These are phyloP conservation scores for Austroboletus olivaceoglutinosus DNA, from an alignment of 1,284 basidiomycete genomes.

Conservation along the genomic window DNA sequence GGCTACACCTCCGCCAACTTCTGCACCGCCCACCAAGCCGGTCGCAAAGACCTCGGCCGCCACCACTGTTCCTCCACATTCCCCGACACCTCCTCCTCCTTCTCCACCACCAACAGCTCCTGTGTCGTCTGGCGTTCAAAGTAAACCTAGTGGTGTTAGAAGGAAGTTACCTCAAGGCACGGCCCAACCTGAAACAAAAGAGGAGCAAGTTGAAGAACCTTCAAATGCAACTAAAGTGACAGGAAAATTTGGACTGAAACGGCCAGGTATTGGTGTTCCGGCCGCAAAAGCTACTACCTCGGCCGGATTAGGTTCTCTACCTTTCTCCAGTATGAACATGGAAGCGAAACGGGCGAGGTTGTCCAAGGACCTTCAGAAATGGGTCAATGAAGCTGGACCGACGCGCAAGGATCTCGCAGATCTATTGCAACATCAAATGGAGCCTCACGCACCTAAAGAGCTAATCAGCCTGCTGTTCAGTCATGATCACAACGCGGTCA, in stretches of 20 bases:
- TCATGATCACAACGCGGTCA: slow-evolving; percentile 93
- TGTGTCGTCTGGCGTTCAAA: slow-evolving; percentile 34
- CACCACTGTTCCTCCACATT: slow-evolving; percentile 11
- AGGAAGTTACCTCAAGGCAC: slow-evolving; percentile 69
- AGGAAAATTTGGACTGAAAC: slow-evolving; percentile 51
- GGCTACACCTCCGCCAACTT: slow-evolving; percentile 27
- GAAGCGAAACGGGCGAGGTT: slow-evolving; percentile 76
- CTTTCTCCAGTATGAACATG: slow-evolving; percentile 68
- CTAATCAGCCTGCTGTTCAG: slow-evolving; percentile 86
- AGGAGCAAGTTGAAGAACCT: slow-evolving; percentile 53
- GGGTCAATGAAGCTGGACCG: slow-evolving; percentile 82
- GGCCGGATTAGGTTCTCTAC: slow-evolving; percentile 37
- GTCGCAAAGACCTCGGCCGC: slow-evolving; percentile 21
- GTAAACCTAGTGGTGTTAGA: slow-evolving; percentile 62
- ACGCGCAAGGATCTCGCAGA: slow-evolving; percentile 88
- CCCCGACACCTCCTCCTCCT: slow-evolving; percentile 28
- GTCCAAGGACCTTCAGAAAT: slow-evolving; percentile 75
- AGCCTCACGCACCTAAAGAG: slow-evolving; percentile 75
- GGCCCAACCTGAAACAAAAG: slow-evolving; percentile 58
- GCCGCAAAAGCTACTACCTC: slow-evolving; percentile 35
- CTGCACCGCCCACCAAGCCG: slow-evolving; percentile 27
- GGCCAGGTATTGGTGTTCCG: slow-evolving; percentile 43
- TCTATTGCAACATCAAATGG: slow-evolving; percentile 88
- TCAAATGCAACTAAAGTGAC: slow-evolving; percentile 38
- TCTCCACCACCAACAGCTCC: slow-evolving; percentile 35